These are phyloP conservation scores for Millerago galiae DNA, from an alignment of 805 yeast species.

Conservation along the genomic window DNA sequence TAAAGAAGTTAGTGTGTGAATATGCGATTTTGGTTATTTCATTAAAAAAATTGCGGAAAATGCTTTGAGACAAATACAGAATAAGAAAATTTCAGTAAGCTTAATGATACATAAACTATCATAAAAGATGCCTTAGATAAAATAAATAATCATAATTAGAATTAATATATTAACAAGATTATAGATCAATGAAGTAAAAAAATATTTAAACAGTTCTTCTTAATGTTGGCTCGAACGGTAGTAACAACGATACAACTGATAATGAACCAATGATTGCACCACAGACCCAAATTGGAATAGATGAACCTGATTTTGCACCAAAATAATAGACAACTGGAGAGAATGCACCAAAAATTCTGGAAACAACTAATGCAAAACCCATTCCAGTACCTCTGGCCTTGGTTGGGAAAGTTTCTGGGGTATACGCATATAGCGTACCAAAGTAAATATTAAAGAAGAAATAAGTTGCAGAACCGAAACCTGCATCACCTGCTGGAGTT, in stretches of 20 bases:
- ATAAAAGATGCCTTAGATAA: too few species aligned
- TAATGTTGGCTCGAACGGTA: constrained; percentile 48
- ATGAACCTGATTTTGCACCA: constrained; percentile 39
- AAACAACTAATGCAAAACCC: constrained; percentile 50
- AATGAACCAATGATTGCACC: constrained; percentile 47
- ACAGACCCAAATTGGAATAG: constrained; percentile 57
- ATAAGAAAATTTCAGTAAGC: too few species aligned
- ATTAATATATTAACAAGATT: too few species aligned
- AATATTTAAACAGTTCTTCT: constrained; percentile 26
- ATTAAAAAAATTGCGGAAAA: too few species aligned
- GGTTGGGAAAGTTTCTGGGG: constrained; percentile 58
- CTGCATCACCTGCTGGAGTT: constrained; percentile 46
- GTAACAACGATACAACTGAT: constrained; percentile 37
- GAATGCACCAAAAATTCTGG: constrained; percentile 47
- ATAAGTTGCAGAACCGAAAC: constrained; percentile 42
- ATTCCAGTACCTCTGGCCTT: constrained; percentile 52
- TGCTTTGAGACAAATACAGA: too few species aligned
- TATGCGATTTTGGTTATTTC: too few species aligned
- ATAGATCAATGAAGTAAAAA: constrained; percentile 16
- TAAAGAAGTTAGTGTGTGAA: too few species aligned
- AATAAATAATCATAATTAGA: too few species aligned
- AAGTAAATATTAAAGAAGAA: constrained; percentile 43
- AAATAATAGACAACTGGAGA: constrained; percentile 51
- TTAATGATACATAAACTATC: too few species aligned
- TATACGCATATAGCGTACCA: constrained; percentile 57